Evolutionary conservation across 768 basidiomycete genomes (phyloP).

Genomic region (Amanita rubescens): DNA sequence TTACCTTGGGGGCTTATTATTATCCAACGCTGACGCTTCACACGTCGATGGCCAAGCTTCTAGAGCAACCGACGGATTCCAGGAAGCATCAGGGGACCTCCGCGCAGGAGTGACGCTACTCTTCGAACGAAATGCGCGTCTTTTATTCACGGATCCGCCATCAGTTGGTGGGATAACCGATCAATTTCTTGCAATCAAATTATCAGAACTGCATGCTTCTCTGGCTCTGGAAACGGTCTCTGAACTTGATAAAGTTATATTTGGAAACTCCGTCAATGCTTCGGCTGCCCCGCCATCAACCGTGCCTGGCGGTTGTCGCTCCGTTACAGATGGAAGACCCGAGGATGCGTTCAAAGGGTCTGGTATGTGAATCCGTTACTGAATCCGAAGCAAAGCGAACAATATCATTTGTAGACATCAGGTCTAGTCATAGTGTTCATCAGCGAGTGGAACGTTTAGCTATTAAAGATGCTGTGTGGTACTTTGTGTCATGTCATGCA

Average conservation of each 20-base stretch:
- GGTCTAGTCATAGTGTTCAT: background rate
- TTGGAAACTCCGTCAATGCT: background rate
- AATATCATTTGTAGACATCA: background rate
- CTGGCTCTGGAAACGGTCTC: conserved; percentile 31
- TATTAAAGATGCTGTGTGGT: conserved; percentile 46
- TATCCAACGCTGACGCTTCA: background rate
- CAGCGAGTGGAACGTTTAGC: conserved; percentile 32
- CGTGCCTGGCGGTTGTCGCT: background rate
- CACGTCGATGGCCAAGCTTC: background rate
- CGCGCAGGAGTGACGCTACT: conserved; percentile 17
- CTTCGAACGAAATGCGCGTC: conserved; percentile 18
- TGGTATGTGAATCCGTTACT: background rate
- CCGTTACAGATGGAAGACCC: background rate
- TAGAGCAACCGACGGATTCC: background rate
- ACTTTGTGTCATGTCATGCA: conserved; percentile 41
- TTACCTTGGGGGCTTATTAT: conserved; percentile 10
- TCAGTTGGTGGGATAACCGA: background rate
- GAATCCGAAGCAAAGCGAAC: background rate
- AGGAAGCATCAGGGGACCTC: background rate
- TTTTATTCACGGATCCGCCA: conserved; percentile 3
- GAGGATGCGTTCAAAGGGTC: conserved; percentile 4
- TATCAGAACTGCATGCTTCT: conserved; percentile 16
- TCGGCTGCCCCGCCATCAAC: background rate
- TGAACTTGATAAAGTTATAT: conserved; percentile 29
- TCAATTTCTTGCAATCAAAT: background rate